Conservation (phyloP, 2,329 filamentous ascomycete genomes). For the Venturia effusa region DNA sequence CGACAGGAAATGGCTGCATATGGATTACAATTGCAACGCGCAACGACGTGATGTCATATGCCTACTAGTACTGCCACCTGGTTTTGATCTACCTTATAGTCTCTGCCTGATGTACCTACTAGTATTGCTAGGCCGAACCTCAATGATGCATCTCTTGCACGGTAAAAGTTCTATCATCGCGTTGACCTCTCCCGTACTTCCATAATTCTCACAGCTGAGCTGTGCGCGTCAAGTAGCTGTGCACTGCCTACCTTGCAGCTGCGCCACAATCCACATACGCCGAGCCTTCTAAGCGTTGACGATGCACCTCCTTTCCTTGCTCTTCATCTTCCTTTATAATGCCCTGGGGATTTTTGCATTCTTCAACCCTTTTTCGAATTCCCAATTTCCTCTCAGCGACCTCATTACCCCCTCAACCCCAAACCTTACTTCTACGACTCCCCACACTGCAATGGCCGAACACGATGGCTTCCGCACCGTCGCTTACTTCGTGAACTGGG, state of each 20-base stretch:
- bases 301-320: neutral
- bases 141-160: neutral
- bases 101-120: neutral
- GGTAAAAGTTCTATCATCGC: neutral
- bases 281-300: neutral
- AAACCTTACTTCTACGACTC: neutral
- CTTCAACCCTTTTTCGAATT: neutral
- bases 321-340: neutral
- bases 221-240: neutral
- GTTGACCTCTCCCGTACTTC: neutral
- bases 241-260: neutral
- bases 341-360: neutral
- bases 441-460: neutral
- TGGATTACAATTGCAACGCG: neutral
- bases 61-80: no score
- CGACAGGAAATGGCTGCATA: neutral
- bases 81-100: no score
- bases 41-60: neutral
- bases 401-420: neutral
- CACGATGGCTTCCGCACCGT: constrained; percentile 6
- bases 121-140: neutral
- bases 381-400: neutral
- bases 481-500: constrained; percentile 12
- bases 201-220: neutral
- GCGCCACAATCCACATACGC: neutral